Evolutionary conservation across 495 filamentous ascomycete species (phyloP).

Genomic region (Barbatosphaeria neglecta): DNA sequence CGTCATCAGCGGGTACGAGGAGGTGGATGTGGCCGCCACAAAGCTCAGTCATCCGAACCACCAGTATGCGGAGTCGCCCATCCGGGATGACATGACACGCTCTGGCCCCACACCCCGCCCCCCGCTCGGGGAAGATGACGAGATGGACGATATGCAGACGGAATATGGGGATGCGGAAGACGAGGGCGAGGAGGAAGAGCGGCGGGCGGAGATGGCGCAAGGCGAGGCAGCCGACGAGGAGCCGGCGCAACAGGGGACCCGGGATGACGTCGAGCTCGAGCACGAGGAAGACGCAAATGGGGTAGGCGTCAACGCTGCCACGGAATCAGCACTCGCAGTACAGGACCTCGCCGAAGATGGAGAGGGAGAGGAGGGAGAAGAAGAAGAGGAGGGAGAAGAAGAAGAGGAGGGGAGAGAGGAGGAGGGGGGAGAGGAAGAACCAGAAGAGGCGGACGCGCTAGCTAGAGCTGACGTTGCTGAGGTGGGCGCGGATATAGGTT

Average conservation of each 20-base stretch:
- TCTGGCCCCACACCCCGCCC: not conserved
- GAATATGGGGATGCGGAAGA: conserved; percentile 18
- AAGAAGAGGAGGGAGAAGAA: conserved; percentile 1
- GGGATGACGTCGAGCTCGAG: too few relatives aligned
- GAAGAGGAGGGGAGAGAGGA: not conserved
- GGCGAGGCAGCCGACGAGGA: not conserved
- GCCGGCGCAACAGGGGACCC: too few relatives aligned
- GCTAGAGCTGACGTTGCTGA: conserved; percentile 1
- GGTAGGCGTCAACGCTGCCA: too few relatives aligned
- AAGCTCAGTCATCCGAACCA: conserved; percentile 3
- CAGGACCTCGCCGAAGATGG: too few relatives aligned
- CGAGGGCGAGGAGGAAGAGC: conserved; percentile 3
- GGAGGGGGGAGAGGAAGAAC: not conserved
- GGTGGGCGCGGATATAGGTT: not conserved
- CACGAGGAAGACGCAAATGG: too few relatives aligned
- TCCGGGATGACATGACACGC: not conserved
- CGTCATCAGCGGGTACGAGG: conserved; percentile 7
- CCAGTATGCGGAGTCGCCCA: conserved; percentile 4
- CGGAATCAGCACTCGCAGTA: too few relatives aligned
- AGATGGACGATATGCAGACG: conserved; percentile 24
- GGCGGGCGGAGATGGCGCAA: not conserved
- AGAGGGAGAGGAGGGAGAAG: conserved; percentile 8
- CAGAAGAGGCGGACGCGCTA: not conserved
- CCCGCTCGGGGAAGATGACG: conserved; percentile 10
- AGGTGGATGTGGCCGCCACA: conserved; percentile 1